A percentile compares a stretch with the other conserved stretches of the same genome.
Conservation (phyloP, 352 stramenopile species). For the Pythium oligandrum region DNA sequence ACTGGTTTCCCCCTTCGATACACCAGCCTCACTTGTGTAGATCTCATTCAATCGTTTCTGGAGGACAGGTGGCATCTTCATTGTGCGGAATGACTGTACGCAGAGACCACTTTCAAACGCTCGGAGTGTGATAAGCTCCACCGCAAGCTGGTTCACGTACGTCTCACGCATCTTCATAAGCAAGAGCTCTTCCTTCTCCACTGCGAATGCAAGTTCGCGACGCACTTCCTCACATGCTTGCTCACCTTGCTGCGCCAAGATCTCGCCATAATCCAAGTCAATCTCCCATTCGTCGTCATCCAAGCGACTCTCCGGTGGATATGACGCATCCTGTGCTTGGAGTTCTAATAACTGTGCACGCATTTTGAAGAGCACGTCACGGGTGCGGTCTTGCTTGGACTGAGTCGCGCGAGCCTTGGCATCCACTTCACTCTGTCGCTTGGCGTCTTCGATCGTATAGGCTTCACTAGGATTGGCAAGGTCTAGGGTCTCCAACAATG, state of each 20-base stretch:
- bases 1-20: constrained; percentile 6
- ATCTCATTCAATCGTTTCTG: constrained; percentile 73
- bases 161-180: constrained; percentile 83
- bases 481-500: constrained; percentile 55
- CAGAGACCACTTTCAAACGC: constrained; percentile 59
- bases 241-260: constrained; percentile 59
- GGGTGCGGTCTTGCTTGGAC: constrained; percentile 87
- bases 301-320: constrained; percentile 50
- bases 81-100: constrained; percentile 79
- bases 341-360: constrained; percentile 72
- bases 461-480: constrained; percentile 60
- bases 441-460: constrained; percentile 92
- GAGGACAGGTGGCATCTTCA: constrained; percentile 61
- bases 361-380: constrained; percentile 80
- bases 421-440: constrained; percentile 88
- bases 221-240: constrained; percentile 86
- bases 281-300: constrained; percentile 81
- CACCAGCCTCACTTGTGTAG: constrained; percentile 25
- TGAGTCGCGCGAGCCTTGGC: constrained; percentile 39
- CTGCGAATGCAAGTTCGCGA: constrained; percentile 74
- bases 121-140: constrained; percentile 69
- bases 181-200: constrained; percentile 76
- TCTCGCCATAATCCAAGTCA: constrained; percentile 82
- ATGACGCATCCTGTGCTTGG: constrained; percentile 46
- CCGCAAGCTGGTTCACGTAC: constrained; percentile 64